Base-by-base conservation (phyloP, 169 alveolate species). In the Plasmodium gaboni region DNA sequence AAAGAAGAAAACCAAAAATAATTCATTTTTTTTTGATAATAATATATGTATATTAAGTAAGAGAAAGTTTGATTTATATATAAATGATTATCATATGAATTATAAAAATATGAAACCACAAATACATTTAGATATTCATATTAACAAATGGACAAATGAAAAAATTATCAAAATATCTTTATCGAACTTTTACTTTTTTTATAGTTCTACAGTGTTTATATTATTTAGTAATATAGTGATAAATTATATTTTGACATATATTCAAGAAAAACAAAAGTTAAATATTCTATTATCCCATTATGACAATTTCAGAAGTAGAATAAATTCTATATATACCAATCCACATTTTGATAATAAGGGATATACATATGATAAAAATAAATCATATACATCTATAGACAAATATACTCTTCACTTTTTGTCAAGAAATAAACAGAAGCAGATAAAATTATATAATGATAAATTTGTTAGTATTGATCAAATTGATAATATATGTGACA, bases 171-270 rank as follows among this genome's bases (percentile, higher is more conserved):
- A 83, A 53, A 26, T 83, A 17, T 68, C 91, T 1, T 46, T 83
- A 48, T 53, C 13, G 10, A 83, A 83, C 59, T 83, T 83, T 28
- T 42, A 83, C 46, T 68, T 83, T 67, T 83, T 83, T 55, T 83
- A 55, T 61, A 83, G 91, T 48, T 83, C 91, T 48, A 83, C 91
- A 22, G 7, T 83, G 57, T 83, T 83, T 60, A 73, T 83, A 15
- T 68, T 83, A 15, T 48, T 83, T 55, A 68, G 69, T 51, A 61
- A 71, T 57, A 44, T 83, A 13, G 15, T 57, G 24, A 68, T 83
- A 42, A 67, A 83, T 83, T 68, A 46, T 48, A 68, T 83, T 83
- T 68, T 83, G 19, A 22, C 67, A 15, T 69, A 83, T 48, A 68
- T 83, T 26, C 91, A 83, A 19, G 91, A 83, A 65, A 83, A 44